Evolutionary conservation across 257 asterid species (phyloP), one percentile per base, ranked within the genome.

Genomic region (Anisodus tanguticus): DNA sequence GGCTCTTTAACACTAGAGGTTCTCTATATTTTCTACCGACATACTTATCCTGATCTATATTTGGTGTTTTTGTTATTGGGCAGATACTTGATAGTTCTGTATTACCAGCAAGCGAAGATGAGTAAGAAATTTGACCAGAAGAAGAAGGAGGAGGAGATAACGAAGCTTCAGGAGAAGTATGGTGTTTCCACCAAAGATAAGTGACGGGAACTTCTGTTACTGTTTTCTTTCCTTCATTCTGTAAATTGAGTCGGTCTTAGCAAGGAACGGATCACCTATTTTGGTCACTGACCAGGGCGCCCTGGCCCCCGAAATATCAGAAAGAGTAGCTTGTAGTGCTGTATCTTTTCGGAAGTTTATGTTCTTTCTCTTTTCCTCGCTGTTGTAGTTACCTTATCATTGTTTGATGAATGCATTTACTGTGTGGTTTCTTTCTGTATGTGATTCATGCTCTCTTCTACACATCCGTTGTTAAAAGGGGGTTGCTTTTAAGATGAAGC

Each of bases 51-150:
- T 82, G 12, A 80, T 80, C 39, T 80, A 80, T 39, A 80, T 58
- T 19, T 68, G 64, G 63, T 16, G 31, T 82, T 82, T 82, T 67
- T 49, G 35, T 68, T 5, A 16, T 53, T 54, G n/a, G 22, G 70
- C 35, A 82, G 85, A 47, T 95, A 95, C 22, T 88, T 95, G 85
- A 93, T 95, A 79, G 98, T 95, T 63, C 64, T 95, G 89, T 95
- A 95, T 83, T 95, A 95, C 87, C 99, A 94, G 94, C 99, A 91
- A 87, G 97, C 93, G 2, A 95, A 95, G 93, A 95, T 95, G 99
- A 93, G 95, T 76, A 95, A 95, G 94, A 95, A 95, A 85, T 93
- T 92, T 81, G 98, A 95, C 79, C 95, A 90, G 92, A 95, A 86
- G 94, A 94, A 95, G 91, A 93, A 95, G 90, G 98, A 95, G 85